A percentile compares a stretch with the other conserved stretches of the same genome.
Conservation (phyloP, 805 yeast species). For the Ogataea haglerorum region DNA sequence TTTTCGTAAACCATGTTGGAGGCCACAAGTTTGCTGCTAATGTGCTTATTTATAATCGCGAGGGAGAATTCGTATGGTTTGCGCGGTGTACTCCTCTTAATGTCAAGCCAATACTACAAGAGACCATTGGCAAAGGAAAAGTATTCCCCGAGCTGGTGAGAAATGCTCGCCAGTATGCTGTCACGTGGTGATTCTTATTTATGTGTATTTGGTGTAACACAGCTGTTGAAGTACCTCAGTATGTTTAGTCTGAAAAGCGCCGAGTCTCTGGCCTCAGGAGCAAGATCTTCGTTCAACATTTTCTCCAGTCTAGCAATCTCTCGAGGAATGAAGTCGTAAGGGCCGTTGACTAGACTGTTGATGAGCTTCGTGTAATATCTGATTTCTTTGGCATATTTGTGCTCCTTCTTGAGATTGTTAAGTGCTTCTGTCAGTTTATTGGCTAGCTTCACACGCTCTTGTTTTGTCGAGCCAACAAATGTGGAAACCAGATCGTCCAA, state of each 20-base stretch:
- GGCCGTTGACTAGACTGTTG: constrained; percentile 43
- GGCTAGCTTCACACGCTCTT: constrained; percentile 24
- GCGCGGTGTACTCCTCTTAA: constrained; percentile 82
- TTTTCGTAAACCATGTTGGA: constrained; percentile 83
- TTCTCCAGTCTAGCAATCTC: constrained; percentile 47
- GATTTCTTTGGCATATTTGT: constrained; percentile 23
- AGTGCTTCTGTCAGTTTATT: constrained; percentile 37
- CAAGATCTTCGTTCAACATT: constrained; percentile 39
- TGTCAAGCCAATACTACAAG: constrained; percentile 68
- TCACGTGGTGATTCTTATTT: constrained; percentile 36
- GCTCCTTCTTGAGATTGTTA: constrained; percentile 30
- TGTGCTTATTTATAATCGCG: constrained; percentile 66
- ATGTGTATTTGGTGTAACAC: constrained; percentile 13
- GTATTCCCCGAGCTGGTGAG: constrained; percentile 73
- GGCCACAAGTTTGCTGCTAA: constrained; percentile 96
- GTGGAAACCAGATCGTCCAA: constrained; percentile 31
- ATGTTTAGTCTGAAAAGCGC: constrained; percentile 51
- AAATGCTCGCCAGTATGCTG: constrained; percentile 49
- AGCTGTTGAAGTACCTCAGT: constrained; percentile 33
- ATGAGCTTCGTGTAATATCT: constrained; percentile 50
- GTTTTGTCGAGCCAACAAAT: constrained; percentile 30
- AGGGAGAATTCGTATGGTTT: constrained; percentile 82
- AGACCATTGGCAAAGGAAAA: constrained; percentile 63
- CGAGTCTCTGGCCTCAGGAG: constrained; percentile 45
- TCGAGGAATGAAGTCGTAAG: constrained; percentile 37